Evolutionary conservation across 78 protist species (phyloP), one percentile per base, ranked within the genome.

Genomic region (Planoprotostelium fungivorum): DNA sequence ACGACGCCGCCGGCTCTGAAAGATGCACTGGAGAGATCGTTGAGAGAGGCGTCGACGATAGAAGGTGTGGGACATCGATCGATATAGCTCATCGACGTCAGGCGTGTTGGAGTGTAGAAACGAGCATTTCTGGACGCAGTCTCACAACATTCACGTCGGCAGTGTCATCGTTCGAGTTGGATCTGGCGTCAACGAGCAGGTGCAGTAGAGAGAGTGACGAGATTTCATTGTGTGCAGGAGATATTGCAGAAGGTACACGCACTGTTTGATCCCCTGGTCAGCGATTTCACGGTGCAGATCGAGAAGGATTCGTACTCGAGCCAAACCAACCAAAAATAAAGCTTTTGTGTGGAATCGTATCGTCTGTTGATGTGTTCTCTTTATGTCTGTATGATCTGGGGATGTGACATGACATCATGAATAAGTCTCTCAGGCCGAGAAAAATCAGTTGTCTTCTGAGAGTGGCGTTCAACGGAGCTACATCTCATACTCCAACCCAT

Each of bases 41-140:
- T 39, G 29, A 39, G 36, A 84, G 86, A 92, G 37, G 31, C 88
- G 38, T 28, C 37, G 34, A 84, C 85, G 9, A 92, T 92, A 28
- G 88, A 86, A 28, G 94, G 94, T 73, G 94, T 16, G 73, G 73
- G 73, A 51, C 5, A 16, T 25, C 16, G 16, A 25, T 51, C 73
- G 73, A 51, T 25, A 5, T 16, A 51, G 5, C 73, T 51, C 5
- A 5, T 25, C 5, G 31, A 16, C 5, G 73, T 5, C 73, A 51
- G 73, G 73, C 5, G 73, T 92, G 28, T 9, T 92, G 0, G 36
- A 89, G 0, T 16, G 63, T 35, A 38, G 29, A n/a, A 89, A 92
- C 10, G 88, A 63, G 51, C 94, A 92, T 89, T 92, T 92, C 88
- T 92, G 94, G 94, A 51, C 94, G 0, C 91, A 88, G 84, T 88